phyloP scores from a whole-genome alignment of 169 alveolate genomes.

The Amoebophrya sp. region DNA sequence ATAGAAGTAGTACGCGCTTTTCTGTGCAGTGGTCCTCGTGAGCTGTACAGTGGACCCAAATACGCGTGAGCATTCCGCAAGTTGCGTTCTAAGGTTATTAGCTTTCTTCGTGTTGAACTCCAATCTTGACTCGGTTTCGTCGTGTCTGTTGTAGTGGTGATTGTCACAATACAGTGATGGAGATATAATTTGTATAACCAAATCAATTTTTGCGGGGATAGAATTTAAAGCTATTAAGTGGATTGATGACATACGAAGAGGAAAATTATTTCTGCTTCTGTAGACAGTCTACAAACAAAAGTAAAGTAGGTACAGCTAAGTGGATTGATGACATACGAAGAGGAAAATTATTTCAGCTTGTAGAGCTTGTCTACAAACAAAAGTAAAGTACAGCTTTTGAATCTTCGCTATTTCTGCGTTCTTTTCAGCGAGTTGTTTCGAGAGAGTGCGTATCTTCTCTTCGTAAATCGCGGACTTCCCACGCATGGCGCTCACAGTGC shows the following conservation, averaged over 20 bases:
- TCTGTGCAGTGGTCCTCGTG: not conserved
- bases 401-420: not conserved
- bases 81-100: not conserved
- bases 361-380: too few relatives aligned
- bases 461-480: not conserved
- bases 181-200: too few relatives aligned
- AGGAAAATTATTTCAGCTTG: too few relatives aligned
- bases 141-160: not conserved
- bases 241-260: too few relatives aligned
- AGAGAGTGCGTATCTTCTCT: not conserved
- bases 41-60: not conserved
- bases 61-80: not conserved
- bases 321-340: too few relatives aligned
- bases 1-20: not conserved
- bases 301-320: too few relatives aligned
- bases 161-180: too few relatives aligned
- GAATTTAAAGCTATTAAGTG: too few relatives aligned
- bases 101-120: not conserved
- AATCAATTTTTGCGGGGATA: too few relatives aligned
- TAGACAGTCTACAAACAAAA: too few relatives aligned
- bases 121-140: not conserved
- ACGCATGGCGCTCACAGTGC: not conserved
- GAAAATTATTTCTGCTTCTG: too few relatives aligned
- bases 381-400: not conserved
- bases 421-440: not conserved